These are phyloP conservation scores for Phytophthora citrophthora DNA, from an alignment of 352 stramenopile genomes.

Conservation along the genomic window DNA sequence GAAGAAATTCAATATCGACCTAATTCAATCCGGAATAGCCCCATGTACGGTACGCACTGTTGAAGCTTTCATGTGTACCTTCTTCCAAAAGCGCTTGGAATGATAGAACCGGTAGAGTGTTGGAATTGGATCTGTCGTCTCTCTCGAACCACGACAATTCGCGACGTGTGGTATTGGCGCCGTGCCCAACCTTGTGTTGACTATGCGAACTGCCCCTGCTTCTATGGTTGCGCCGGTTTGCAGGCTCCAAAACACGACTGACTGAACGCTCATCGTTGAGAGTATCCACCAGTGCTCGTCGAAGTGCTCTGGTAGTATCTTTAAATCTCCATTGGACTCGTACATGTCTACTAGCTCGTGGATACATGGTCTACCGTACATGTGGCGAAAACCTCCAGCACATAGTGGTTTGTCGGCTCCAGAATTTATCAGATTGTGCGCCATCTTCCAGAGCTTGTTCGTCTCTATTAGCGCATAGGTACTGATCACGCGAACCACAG, in stretches of 20 bases:
- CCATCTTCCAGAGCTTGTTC: neutral
- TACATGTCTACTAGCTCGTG: slow-evolving; percentile 4
- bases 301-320: neutral
- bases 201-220: neutral
- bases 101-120: neutral
- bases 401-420: neutral
- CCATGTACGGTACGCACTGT: neutral
- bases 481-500: neutral
- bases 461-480: slow-evolving; percentile 1
- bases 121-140: neutral
- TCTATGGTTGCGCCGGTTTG: neutral
- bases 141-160: neutral
- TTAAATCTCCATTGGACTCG: slow-evolving; percentile 1
- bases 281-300: slow-evolving; percentile 11
- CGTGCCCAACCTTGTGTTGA: neutral
- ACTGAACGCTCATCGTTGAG: too few species aligned
- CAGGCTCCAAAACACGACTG: neutral
- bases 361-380: slow-evolving; percentile 1
- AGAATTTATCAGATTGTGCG: neutral
- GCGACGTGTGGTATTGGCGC: neutral
- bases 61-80: neutral
- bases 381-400: neutral
- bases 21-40: slow-evolving; percentile 1
- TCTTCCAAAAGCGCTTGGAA: slow-evolving; percentile 1
- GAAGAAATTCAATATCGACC: neutral